Conservation (phyloP, 2,329 filamentous ascomycete species). For the Sclerotinia spermophila region DNA sequence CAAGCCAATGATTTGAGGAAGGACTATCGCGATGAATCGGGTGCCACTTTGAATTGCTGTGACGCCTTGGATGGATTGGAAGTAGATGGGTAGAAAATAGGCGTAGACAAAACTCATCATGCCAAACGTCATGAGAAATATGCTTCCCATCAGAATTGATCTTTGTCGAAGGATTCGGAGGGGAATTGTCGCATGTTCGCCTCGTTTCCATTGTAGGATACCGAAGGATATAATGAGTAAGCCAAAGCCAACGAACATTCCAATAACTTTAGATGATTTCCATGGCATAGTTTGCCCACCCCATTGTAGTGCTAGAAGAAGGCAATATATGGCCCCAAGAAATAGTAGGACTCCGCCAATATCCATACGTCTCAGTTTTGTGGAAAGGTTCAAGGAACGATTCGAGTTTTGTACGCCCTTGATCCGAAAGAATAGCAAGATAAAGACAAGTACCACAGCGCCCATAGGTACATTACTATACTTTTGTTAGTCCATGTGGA, state of each 20-base stretch:
- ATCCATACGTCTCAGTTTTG: slow-evolving; percentile 36
- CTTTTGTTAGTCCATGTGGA: neutral
- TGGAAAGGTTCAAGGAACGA: slow-evolving; percentile 23
- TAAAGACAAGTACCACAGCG: slow-evolving; percentile 38
- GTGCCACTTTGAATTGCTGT: neutral
- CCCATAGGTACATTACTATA: slow-evolving; percentile 34
- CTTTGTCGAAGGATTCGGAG: slow-evolving; percentile 38
- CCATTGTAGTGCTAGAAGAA: slow-evolving; percentile 42
- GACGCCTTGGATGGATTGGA: slow-evolving; percentile 35
- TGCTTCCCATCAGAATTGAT: slow-evolving; percentile 33
- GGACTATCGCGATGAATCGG: slow-evolving; percentile 3
- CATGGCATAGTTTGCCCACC: slow-evolving; percentile 40
- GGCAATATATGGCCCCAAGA: slow-evolving; percentile 38
- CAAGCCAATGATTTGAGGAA: slow-evolving; percentile 1
- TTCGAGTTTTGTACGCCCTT: slow-evolving; percentile 38
- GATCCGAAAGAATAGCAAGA: slow-evolving; percentile 43
- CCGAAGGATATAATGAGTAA: slow-evolving; percentile 35
- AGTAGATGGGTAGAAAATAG: slow-evolving; percentile 39
- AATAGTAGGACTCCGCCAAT: slow-evolving; percentile 38
- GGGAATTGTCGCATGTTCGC: slow-evolving; percentile 35
- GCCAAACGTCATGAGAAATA: slow-evolving; percentile 35
- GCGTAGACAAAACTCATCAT: slow-evolving; percentile 24
- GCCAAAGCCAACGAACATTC: slow-evolving; percentile 36
- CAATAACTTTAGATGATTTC: slow-evolving; percentile 37
- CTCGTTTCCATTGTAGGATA: slow-evolving; percentile 28